Percentiles rank a stretch among this genome's conserved stretches.
Evolutionary conservation across 306 rosid genomes (phyloP).

Genomic region (Gynostemma pentaphyllum): DNA sequence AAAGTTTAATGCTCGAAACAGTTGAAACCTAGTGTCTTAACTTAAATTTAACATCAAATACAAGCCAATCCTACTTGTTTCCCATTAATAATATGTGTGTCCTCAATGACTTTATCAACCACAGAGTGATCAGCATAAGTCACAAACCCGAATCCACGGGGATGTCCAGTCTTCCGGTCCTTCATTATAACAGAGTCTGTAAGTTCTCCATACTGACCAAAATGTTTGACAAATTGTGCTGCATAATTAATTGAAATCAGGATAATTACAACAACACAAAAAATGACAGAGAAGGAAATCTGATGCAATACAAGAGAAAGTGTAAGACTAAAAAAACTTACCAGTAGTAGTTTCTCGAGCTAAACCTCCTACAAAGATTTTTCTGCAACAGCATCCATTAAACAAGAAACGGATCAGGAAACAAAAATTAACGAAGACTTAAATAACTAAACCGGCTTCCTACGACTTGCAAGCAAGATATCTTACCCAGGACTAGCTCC

Average conservation of each 20-base stretch:
- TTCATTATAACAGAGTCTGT: constrained; percentile 88
- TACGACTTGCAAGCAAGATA: too few relatives aligned
- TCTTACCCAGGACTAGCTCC: constrained; percentile 94
- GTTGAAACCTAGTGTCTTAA: constrained; percentile 15
- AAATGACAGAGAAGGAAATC: background rate
- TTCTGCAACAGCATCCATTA: constrained; percentile 53
- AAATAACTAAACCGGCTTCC: background rate
- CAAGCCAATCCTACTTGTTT: constrained; percentile 56
- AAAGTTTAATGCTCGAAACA: background rate
- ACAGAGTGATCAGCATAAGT: constrained; percentile 74
- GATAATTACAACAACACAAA: background rate
- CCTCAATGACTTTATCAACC: constrained; percentile 85
- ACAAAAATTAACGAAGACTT: background rate
- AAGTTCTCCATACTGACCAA: constrained; percentile 76
- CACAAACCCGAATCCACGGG: constrained; percentile 91
- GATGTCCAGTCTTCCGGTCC: constrained; percentile 88
- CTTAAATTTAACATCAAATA: constrained; percentile 12
- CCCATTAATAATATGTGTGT: constrained; percentile 64
- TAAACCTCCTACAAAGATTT: constrained; percentile 93
- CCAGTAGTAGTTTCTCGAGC: constrained; percentile 90
- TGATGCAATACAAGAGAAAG: background rate
- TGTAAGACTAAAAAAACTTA: constrained; percentile 29
- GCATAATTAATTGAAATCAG: constrained; percentile 21
- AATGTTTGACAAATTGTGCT: constrained; percentile 82
- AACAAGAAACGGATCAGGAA: constrained; percentile 6